Evolutionary conservation across 1,284 basidiomycete genomes (phyloP).

Genomic region (Sanghuangporus baumii): DNA sequence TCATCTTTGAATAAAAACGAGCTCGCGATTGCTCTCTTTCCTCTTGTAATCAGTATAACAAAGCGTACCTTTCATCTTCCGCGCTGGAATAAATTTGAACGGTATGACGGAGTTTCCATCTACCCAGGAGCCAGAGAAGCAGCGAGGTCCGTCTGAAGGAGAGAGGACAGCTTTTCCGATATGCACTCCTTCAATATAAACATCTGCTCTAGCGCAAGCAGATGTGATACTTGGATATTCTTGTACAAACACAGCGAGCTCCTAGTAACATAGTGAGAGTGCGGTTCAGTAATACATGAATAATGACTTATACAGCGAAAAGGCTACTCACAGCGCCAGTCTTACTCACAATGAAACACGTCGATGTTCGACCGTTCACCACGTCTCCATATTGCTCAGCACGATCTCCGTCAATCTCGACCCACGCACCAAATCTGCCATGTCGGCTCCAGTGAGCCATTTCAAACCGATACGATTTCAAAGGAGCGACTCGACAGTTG

Average conservation of each 20-base stretch:
- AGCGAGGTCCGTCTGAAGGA: neutral
- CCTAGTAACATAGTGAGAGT: neutral
- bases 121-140: constrained; percentile 2
- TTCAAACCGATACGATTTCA: neutral
- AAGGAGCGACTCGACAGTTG: neutral
- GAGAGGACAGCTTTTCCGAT: constrained; percentile 1
- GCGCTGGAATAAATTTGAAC: neutral
- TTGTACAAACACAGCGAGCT: constrained; percentile 1
- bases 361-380: neutral
- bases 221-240: neutral
- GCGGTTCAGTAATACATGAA: neutral
- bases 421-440: constrained; percentile 3
- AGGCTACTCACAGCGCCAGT: neutral
- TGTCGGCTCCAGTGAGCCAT: neutral
- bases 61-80: neutral
- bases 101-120: neutral
- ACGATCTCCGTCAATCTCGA: neutral
- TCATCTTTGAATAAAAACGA: neutral
- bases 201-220: neutral
- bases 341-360: neutral
- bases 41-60: neutral
- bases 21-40: neutral
- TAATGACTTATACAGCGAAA: neutral
- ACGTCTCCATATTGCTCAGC: neutral
- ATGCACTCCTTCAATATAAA: neutral